Evolutionary conservation across 2,329 filamentous ascomycete species (phyloP), one percentile per base, ranked within the genome.

Genomic region (Nakataea oryzae): DNA sequence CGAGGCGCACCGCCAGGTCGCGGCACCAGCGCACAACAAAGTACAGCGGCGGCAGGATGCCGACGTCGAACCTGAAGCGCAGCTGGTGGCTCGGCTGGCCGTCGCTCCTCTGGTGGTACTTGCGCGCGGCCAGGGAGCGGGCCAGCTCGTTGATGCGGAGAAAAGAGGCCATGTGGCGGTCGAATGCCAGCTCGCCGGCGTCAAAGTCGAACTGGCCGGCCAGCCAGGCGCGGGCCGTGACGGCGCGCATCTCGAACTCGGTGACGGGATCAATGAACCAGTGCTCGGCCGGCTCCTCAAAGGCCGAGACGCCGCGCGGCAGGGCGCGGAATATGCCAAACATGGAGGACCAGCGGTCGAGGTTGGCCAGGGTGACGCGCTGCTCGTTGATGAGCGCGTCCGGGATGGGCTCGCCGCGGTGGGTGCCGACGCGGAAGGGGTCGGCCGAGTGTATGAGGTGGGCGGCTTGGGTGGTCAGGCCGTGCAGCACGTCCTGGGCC

Each of bases 51-150:
- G 75, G 73, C 29, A 79, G 70, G 0, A 78, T 61, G 26, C 77
- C 75, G 14, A 75, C 77, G 54, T 79, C 76, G 57, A 79, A 79
- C 7, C 70, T 73, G 47, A 79, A 79, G 58, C 65, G 65, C 60
- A 65, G 41, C 24, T 17, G 54, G n/a, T 8, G 17, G 9, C 28
- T 26, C n/a, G 17, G 12, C 17, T 24, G 47, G 58, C n/a, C 14
- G 58, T 24, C 34, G 8, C 14, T 8, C 11, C 58, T n/a, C n/a
- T 17, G 21, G 34, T 21, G 17, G 27, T 11, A 17, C 17, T 17
- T 29, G 27, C 58, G 58, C 41, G 30, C 29, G 17, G 69, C 66
- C 4, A 71, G 69, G 0, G 73, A 72, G 0, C 70, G 69, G 0
- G 73, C 72, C 0, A 74, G 65, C 1, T 72, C 70, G 32, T 78